phyloP scores from a whole-genome alignment of 2,329 filamentous ascomycete species.

The Grosmannia clavigera region DNA sequence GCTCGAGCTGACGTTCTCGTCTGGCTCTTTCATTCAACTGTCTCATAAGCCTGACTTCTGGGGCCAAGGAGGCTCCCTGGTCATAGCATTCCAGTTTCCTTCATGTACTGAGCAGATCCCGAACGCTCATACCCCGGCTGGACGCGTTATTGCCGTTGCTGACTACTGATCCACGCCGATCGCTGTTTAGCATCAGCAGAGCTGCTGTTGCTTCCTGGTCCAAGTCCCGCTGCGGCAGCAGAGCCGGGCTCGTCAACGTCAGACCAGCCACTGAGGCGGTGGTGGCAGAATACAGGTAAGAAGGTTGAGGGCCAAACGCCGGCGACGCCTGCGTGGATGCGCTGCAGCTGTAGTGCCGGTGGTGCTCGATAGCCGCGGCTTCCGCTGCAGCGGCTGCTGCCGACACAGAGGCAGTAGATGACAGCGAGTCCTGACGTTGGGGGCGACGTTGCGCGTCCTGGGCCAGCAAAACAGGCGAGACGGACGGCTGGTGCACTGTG shows the following conservation, averaged over 20 bases:
- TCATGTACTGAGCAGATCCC: constrained; percentile 41
- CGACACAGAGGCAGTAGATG: constrained; percentile 32
- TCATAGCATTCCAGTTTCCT: no score
- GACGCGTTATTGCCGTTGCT: constrained; percentile 16
- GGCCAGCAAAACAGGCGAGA: constrained; percentile 38
- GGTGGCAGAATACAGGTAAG: constrained; percentile 25
- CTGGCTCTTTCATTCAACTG: no score
- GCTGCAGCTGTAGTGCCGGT: constrained; percentile 37
- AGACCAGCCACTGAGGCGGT: constrained; percentile 30
- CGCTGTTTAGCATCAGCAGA: constrained; percentile 74
- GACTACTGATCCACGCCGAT: constrained; percentile 38
- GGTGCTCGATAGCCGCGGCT: constrained; percentile 31
- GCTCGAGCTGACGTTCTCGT: no score
- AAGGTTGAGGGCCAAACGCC: constrained; percentile 38
- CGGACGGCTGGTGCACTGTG: constrained; percentile 5
- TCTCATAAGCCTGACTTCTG: no score
- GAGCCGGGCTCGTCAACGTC: constrained; percentile 44
- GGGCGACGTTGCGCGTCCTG: constrained; percentile 23
- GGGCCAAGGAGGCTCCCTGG: no score
- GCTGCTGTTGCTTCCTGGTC: constrained; percentile 77
- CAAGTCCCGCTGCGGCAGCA: constrained; percentile 42
- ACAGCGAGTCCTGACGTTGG: constrained; percentile 38
- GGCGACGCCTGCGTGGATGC: constrained; percentile 40
- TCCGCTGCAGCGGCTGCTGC: constrained; percentile 17
- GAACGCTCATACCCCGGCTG: constrained; percentile 39